Evolutionary conservation across 768 basidiomycete species (phyloP), one percentile per base, ranked within the genome.

Genomic region (Serendipita vermifera): DNA sequence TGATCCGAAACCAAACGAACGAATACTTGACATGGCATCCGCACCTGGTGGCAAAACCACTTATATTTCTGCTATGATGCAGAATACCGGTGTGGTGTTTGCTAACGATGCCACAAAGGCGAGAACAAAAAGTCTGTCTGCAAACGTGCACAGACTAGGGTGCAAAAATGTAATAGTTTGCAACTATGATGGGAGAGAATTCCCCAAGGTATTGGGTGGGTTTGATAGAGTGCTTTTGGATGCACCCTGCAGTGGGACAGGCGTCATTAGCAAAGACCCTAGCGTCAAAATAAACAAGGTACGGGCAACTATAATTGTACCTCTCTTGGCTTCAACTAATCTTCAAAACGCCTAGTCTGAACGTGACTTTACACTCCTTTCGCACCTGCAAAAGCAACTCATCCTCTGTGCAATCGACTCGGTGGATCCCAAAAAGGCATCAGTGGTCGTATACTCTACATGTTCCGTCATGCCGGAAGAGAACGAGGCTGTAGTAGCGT

Each of bases 261-360:
- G 96, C 59, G 94, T 99, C 56, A 99, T 99, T 67, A 87, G 84
- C 71, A 99, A 99, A 70, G 96, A 99, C 67, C 77, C 87, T 17
- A 91, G 90, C 66, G 96, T 99, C 60, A 99, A 99, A 72, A 76
- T 90, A 63, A 99, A 96, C 79, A 99, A 99, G 82, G 94, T 92
- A 62, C 61, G 73, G 65, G 48, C 22, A 54, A 38, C 7, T 35
- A 54, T 51, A 55, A n/a, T n/a, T n/a, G n/a, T n/a, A n/a, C 24
- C 24, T 24, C 32, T 55, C 24, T 33, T 11, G 33, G 13, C 29
- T 31, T 13, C 35, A 7, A 5, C 33, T 35, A 3, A 17, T 24
- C 36, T 24, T n/a, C 2, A 33, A 26, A 1, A 0, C 26, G 14
- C 38, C 13, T 60, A 98, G 94, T 85, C 87, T 53, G 91, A 87